Evolutionary conservation across 306 rosid genomes (phyloP), one percentile per base, ranked within the genome.

Genomic region (Coriaria nepalensis): DNA sequence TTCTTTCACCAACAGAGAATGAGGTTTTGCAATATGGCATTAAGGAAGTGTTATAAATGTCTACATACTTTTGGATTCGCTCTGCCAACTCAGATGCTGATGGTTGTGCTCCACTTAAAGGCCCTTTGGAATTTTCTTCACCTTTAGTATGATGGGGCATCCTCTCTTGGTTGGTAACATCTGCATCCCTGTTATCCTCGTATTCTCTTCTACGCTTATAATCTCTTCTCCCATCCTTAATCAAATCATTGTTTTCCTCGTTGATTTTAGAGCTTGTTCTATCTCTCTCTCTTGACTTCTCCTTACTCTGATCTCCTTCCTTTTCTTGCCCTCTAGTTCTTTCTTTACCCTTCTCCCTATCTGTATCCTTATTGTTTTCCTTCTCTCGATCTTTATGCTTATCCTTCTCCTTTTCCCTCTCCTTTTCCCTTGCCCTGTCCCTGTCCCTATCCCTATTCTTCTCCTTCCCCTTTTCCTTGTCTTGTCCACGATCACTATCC

Each of bases 51-150:
- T 33, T 9, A 51, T 5, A 11, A 41, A 42, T 39, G 45, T 44
- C 7, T 34, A 68, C 80, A 73, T 59, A 81, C 97, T 56, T 84
- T 62, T 70, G 37, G 43, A 88, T 77, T 63, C 95, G 97, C 44
- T 62, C 77, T 68, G 69, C 86, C 39, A 88, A 76, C 72, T 74
- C 81, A 12, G 63, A 43, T 42, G 84, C 38, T 10, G 71, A 67
- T 37, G 65, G 11, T 12, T 61, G 74, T 33, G 45, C 47, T 45
- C 67, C 55, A 34, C 62, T 53, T 35, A 59, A 49, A 29, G 61
- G 45, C 9, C 74, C 53, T 13, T 72, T 80, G 36, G 67, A 52
- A 60, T 59, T 61, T 35, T 45, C 72, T 47, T 71, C 83, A 56
- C 36, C 63, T 35, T 61, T 61, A 8, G 60, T 35, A 13, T 56